A percentile compares a stretch with the other conserved stretches of the same genome.
These are phyloP conservation scores for Tricholoma matsutake DNA, from an alignment of 768 basidiomycete genomes.

Conservation along the genomic window DNA sequence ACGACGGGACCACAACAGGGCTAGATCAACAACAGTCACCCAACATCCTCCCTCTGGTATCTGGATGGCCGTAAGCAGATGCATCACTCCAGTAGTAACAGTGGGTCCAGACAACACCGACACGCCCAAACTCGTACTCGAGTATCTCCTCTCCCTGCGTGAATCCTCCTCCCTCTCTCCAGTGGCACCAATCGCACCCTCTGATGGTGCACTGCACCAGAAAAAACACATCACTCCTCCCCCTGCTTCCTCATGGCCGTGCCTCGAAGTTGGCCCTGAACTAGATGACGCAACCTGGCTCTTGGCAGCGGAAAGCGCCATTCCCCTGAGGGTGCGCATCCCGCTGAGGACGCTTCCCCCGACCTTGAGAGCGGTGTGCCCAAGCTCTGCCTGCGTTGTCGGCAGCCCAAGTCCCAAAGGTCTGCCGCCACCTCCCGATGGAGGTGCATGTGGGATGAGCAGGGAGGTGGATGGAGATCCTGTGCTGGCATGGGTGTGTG, in stretches of 20 bases:
- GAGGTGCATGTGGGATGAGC: neutral
- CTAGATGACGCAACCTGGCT: conserved; percentile 14
- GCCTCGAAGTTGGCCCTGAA: neutral
- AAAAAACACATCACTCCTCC: conserved; percentile 42
- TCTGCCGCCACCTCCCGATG: neutral
- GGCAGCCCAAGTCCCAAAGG: neutral
- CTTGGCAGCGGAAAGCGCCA: conserved; percentile 53
- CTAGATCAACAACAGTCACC: conserved; percentile 56
- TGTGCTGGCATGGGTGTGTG: conserved; percentile 1
- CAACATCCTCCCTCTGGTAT: neutral
- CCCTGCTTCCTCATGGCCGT: no score
- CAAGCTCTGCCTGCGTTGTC: conserved; percentile 46
- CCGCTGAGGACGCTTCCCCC: conserved; percentile 63
- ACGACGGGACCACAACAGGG: conserved; percentile 14
- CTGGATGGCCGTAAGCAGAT: neutral
- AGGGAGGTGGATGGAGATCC: conserved; percentile 1
- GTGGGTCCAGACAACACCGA: conserved; percentile 7
- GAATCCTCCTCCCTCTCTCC: conserved; percentile 10
- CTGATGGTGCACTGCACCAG: conserved; percentile 62
- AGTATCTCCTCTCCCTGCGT: conserved; percentile 22
- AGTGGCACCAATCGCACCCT: conserved; percentile 18
- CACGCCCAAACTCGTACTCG: conserved; percentile 3
- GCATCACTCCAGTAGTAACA: neutral
- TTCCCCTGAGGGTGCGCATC: conserved; percentile 59
- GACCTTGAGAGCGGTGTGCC: conserved; percentile 53